These are phyloP conservation scores for Barbatosphaeria neglecta DNA, from an alignment of 495 filamentous ascomycete species.

Conservation along the genomic window DNA sequence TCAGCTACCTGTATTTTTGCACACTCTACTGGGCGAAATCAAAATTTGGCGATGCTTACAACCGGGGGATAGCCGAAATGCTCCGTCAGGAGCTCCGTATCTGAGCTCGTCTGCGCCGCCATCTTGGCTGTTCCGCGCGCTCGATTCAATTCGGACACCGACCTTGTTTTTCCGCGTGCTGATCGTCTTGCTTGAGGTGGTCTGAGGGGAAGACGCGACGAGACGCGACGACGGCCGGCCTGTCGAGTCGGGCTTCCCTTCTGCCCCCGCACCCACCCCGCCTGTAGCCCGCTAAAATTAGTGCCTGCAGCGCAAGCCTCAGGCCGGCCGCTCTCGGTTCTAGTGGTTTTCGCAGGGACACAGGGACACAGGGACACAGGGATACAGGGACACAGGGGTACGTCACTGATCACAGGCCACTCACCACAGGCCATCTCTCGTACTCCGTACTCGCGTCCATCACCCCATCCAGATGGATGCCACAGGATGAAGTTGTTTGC, in stretches of 20 bases:
- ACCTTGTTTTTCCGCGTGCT: background rate
- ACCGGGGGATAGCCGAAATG: constrained; percentile 91
- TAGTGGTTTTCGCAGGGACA: too few species aligned
- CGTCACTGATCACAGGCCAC: too few species aligned
- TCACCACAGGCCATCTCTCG: too few species aligned
- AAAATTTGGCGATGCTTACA: constrained; percentile 38
- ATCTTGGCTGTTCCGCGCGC: constrained; percentile 23
- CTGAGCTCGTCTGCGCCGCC: constrained; percentile 32
- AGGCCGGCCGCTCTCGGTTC: too few species aligned
- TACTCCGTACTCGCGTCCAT: too few species aligned
- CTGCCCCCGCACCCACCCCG: background rate
- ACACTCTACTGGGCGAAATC: background rate
- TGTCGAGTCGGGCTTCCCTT: too few species aligned
- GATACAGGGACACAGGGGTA: too few species aligned
- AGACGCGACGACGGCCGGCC: constrained; percentile 2
- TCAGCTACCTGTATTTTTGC: constrained; percentile 1
- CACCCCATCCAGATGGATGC: too few species aligned
- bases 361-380: too few species aligned
- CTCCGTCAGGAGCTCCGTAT: constrained; percentile 79
- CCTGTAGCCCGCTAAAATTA: background rate
- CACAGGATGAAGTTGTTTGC: too few species aligned
- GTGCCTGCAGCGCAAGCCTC: constrained; percentile 17
- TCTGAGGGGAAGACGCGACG: background rate
- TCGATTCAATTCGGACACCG: background rate
- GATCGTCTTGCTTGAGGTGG: background rate